Percentiles rank a stretch among this genome's conserved stretches.
Conservation (phyloP, 305 asterid species). For the Fraxinus nigra region DNA sequence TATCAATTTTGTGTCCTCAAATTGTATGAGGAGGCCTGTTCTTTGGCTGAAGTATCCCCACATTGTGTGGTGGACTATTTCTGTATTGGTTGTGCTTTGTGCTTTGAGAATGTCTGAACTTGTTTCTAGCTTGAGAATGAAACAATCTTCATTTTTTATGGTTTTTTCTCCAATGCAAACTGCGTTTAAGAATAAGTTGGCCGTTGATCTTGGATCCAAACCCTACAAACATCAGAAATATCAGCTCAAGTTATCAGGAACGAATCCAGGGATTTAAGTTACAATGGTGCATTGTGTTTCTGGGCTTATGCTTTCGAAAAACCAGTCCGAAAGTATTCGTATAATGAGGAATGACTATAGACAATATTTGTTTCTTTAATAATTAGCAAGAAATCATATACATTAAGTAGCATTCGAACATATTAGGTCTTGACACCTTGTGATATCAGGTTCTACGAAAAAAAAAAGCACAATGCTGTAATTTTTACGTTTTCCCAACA, state of each 20-base stretch:
- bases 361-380: background rate
- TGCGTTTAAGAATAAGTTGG: slow-evolving; percentile 75
- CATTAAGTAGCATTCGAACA: background rate
- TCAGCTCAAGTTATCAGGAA: background rate
- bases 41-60: slow-evolving; percentile 98
- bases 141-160: slow-evolving; percentile 65
- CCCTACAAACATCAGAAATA: slow-evolving; percentile 42
- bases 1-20: slow-evolving; percentile 75
- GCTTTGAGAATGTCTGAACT: slow-evolving; percentile 54
- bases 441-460: background rate
- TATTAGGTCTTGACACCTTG: background rate
- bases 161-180: slow-evolving; percentile 83
- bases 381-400: background rate
- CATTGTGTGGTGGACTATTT: slow-evolving; percentile 80
- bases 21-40: slow-evolving; percentile 74
- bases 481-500: background rate
- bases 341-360: background rate
- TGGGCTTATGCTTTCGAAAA: background rate
- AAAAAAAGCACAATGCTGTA: background rate
- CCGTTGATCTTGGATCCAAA: slow-evolving; percentile 78
- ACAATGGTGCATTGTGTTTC: background rate
- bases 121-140: slow-evolving; percentile 74
- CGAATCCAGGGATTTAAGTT: background rate
- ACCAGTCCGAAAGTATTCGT: background rate
- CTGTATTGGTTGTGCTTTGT: slow-evolving; percentile 68